Evolutionary conservation across 768 basidiomycete genomes (phyloP).

Genomic region (Kwoniella shandongensis): DNA sequence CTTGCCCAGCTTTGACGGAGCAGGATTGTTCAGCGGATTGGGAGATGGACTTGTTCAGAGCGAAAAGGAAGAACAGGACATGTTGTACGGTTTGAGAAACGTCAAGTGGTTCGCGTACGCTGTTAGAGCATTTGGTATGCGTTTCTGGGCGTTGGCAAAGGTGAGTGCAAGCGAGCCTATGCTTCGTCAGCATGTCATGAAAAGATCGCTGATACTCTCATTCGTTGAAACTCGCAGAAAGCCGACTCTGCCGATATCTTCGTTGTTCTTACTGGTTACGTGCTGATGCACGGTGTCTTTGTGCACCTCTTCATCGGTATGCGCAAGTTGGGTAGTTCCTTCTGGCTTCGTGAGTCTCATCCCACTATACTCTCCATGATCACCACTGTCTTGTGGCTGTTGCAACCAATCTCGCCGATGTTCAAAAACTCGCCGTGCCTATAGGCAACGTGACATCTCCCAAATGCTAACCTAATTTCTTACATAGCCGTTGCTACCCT

Average conservation of each 20-base stretch:
- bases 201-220: too few relatives aligned
- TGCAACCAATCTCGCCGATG: too few relatives aligned
- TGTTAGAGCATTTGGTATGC: slow-evolving; percentile 66
- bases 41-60: slow-evolving; percentile 57
- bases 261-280: slow-evolving; percentile 86
- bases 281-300: slow-evolving; percentile 95
- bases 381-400: too few relatives aligned
- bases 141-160: slow-evolving; percentile 86
- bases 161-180: slow-evolving; percentile 52
- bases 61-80: slow-evolving; percentile 60
- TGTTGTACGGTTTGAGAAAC: slow-evolving; percentile 72
- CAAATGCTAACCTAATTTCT: not conserved
- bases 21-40: slow-evolving; percentile 37
- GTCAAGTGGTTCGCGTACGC: slow-evolving; percentile 91
- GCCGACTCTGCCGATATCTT: slow-evolving; percentile 95
- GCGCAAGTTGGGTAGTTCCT: slow-evolving; percentile 74
- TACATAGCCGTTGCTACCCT: slow-evolving; percentile 66
- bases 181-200: slow-evolving; percentile 4
- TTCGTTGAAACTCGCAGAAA: slow-evolving; percentile 58
- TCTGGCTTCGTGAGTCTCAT: slow-evolving; percentile 62
- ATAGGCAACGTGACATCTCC: slow-evolving; percentile 7
- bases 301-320: slow-evolving; percentile 85
- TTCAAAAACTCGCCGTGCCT: too few relatives aligned
- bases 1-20: slow-evolving; percentile 41
- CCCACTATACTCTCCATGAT: too few relatives aligned